phyloP scores from a whole-genome alignment of 1,284 basidiomycete genomes.

The Meira nashicola region DNA sequence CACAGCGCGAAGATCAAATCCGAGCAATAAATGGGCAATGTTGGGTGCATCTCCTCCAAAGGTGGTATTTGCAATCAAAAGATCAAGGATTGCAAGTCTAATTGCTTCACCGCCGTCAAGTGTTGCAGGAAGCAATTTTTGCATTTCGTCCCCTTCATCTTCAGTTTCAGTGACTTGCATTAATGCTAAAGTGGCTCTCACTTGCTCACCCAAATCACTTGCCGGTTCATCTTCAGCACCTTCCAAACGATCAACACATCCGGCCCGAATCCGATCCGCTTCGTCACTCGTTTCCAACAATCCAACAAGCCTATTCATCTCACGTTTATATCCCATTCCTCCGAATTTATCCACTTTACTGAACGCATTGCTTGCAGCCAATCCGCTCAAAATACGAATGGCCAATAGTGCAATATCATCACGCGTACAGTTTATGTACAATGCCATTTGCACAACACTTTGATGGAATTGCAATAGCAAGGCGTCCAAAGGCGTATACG shows the following conservation, averaged over 20 bases:
- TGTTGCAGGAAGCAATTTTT: conserved; percentile 55
- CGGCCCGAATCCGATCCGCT: conserved; percentile 76
- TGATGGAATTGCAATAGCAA: conserved; percentile 64
- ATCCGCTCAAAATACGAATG: conserved; percentile 70
- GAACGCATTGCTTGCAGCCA: conserved; percentile 61
- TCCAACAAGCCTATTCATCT: conserved; percentile 64
- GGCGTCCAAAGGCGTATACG: conserved; percentile 72
- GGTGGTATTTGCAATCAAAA: conserved; percentile 76
- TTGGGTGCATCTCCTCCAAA: conserved; percentile 69
- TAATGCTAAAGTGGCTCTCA: conserved; percentile 47
- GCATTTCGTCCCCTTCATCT: conserved; percentile 61
- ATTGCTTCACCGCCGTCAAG: conserved; percentile 62
- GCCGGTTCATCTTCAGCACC: conserved; percentile 44
- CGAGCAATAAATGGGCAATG: conserved; percentile 79
- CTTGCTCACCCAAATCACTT: conserved; percentile 24
- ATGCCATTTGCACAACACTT: conserved; percentile 75
- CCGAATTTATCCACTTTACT: conserved; percentile 60
- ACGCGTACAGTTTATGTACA: conserved; percentile 70
- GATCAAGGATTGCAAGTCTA: conserved; percentile 73
- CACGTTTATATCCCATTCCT: conserved; percentile 41
- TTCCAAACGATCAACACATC: conserved; percentile 69
- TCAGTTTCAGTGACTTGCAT: conserved; percentile 58
- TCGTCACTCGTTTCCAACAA: conserved; percentile 78
- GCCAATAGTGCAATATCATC: conserved; percentile 74
- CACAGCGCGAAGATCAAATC: conserved; percentile 63